Conservation (phyloP, 2,329 filamentous ascomycete species). For the Dothiorella sarmentorum region DNA sequence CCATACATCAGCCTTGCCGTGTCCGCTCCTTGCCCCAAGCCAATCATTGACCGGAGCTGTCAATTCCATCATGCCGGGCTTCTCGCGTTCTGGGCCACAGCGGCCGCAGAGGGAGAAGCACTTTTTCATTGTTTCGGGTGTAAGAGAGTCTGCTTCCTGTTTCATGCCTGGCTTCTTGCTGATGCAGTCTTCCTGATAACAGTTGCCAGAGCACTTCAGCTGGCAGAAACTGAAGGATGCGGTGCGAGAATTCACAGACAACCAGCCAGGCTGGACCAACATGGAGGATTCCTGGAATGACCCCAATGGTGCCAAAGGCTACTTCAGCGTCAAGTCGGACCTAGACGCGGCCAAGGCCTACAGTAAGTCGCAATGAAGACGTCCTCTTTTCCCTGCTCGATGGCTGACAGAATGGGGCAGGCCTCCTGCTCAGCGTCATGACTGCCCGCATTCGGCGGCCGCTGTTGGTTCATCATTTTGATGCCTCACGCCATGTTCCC, state of each 20-base stretch:
- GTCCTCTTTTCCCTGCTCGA: slow-evolving; percentile 26
- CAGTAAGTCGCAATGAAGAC: slow-evolving; percentile 16
- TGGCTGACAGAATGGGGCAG: slow-evolving; percentile 20
- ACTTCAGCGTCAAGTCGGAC: slow-evolving; percentile 33
- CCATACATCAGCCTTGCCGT: slow-evolving; percentile 4
- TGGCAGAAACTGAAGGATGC: slow-evolving; percentile 40
- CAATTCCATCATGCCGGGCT: not conserved
- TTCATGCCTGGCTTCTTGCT: not conserved
- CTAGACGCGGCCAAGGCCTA: slow-evolving; percentile 30
- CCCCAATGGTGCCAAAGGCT: slow-evolving; percentile 31
- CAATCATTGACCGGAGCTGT: not conserved
- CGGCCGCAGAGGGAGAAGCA: slow-evolving; percentile 14
- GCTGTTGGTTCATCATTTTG: slow-evolving; percentile 23
- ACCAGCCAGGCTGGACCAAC: slow-evolving; percentile 38
- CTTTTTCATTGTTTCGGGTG: slow-evolving; percentile 19
- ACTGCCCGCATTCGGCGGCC: slow-evolving; percentile 26
- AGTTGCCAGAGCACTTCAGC: slow-evolving; percentile 19
- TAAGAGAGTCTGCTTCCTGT: not conserved
- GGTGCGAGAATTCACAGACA: slow-evolving; percentile 31
- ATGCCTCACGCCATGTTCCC: slow-evolving; percentile 24
- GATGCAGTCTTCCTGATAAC: not conserved
- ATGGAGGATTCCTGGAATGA: slow-evolving; percentile 25
- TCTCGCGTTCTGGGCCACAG: not conserved
- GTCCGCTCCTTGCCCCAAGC: not conserved
- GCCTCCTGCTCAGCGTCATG: slow-evolving; percentile 28